phyloP scores from a whole-genome alignment of 192 early-diverging fungal genomes.

The Phycomyces nitens region DNA sequence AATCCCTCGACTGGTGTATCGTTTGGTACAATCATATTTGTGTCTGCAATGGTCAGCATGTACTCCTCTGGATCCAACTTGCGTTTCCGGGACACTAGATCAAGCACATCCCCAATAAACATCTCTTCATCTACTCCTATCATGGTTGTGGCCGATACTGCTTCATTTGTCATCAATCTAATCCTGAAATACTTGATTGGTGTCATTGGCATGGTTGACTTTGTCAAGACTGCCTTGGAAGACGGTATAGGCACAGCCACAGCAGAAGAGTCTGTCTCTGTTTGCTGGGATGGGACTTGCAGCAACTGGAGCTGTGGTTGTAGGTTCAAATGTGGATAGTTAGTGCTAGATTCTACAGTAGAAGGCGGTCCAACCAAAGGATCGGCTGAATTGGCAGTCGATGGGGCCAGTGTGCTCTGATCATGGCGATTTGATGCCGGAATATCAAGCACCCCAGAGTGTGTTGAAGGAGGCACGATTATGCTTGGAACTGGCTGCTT shows the following conservation, averaged over 20 bases:
- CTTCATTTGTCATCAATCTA: constrained; percentile 50
- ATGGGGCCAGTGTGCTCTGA: neutral
- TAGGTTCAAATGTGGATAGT: neutral
- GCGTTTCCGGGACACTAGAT: constrained; percentile 82
- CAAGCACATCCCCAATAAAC: constrained; percentile 77
- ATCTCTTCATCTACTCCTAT: constrained; percentile 70
- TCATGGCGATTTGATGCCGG: neutral
- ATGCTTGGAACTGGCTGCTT: neutral
- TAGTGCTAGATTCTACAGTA: neutral
- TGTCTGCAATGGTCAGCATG: constrained; percentile 79
- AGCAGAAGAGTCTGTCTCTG: constrained; percentile 23
- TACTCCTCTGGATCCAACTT: constrained; percentile 84
- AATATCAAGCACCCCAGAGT: neutral
- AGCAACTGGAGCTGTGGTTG: neutral
- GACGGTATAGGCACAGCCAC: constrained; percentile 39
- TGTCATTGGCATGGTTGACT: constrained; percentile 37
- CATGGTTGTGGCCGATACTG: constrained; percentile 90
- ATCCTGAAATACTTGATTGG: constrained; percentile 47
- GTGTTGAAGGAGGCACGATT: neutral
- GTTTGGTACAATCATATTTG: constrained; percentile 67
- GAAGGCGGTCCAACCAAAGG: neutral
- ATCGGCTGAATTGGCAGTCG: neutral
- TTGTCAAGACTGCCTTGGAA: constrained; percentile 35
- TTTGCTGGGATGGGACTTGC: constrained; percentile 3
- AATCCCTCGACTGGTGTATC: constrained; percentile 75